Conservation (phyloP, 169 alveolate genomes). For the Cryptosporidium andersoni region DNA sequence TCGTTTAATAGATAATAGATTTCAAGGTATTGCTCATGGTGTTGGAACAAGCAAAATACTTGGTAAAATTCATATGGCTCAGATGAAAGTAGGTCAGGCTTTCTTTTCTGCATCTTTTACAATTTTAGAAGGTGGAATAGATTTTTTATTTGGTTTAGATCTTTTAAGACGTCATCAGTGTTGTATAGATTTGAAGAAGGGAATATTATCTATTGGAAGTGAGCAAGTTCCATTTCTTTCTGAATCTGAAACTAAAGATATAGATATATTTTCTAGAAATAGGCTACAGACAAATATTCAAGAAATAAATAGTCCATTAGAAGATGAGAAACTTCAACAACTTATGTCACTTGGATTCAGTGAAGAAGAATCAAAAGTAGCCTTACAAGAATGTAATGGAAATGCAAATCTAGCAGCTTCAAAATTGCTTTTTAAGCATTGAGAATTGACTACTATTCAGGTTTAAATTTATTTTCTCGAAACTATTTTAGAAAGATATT, state of each 20-base stretch:
- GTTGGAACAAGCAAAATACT: slow-evolving; percentile 91
- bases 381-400: slow-evolving; percentile 70
- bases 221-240: slow-evolving; percentile 84
- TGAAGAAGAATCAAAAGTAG: slow-evolving; percentile 69
- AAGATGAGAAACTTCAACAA: slow-evolving; percentile 21
- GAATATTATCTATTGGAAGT: slow-evolving; percentile 85
- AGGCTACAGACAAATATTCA: slow-evolving; percentile 53
- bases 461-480: too few relatives aligned
- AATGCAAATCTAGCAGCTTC: slow-evolving; percentile 75
- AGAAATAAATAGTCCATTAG: not conserved
- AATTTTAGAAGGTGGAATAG: slow-evolving; percentile 90
- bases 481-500: too few relatives aligned
- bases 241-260: slow-evolving; percentile 57
- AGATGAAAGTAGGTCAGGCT: slow-evolving; percentile 87
- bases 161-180: slow-evolving; percentile 90
- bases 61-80: slow-evolving; percentile 94
- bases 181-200: slow-evolving; percentile 87
- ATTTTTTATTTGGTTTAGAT: slow-evolving; percentile 94
- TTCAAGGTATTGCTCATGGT: slow-evolving; percentile 93
- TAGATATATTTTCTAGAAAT: slow-evolving; percentile 76
- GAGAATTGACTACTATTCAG: too few relatives aligned
- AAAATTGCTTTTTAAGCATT: not conserved
- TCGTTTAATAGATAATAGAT: slow-evolving; percentile 90
- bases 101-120: slow-evolving; percentile 89
- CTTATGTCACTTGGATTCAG: slow-evolving; percentile 73